Evolutionary conservation across 2,329 filamentous ascomycete genomes (phyloP).

Genomic region (Diaporthe capsici): DNA sequence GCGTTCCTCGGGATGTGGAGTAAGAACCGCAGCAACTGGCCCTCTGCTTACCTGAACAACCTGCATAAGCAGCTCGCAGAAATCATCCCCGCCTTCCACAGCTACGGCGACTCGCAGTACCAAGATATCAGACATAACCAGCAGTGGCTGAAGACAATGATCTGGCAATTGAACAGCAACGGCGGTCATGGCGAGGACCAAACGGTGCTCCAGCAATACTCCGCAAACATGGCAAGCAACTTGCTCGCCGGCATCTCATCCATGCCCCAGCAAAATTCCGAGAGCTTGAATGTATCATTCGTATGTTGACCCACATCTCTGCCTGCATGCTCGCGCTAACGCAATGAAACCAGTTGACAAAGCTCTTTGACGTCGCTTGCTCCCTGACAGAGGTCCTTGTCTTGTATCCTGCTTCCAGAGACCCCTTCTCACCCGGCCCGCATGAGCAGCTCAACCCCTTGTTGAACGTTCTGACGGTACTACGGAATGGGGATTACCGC

Average conservation of each 20-base stretch:
- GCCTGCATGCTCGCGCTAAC: constrained; percentile 25
- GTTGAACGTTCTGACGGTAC: constrained; percentile 74
- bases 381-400: constrained; percentile 81
- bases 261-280: constrained; percentile 80
- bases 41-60: constrained; percentile 67
- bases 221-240: constrained; percentile 74
- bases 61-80: constrained; percentile 75
- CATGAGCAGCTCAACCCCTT: constrained; percentile 81
- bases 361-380: constrained; percentile 82
- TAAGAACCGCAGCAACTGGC: constrained; percentile 71
- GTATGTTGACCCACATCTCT: constrained; percentile 61
- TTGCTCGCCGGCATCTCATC: constrained; percentile 77
- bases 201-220: constrained; percentile 73
- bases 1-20: constrained; percentile 76
- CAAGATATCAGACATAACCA: constrained; percentile 71
- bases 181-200: constrained; percentile 64
- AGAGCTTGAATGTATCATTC: constrained; percentile 80
- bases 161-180: constrained; percentile 73
- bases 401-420: constrained; percentile 70
- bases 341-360: constrained; percentile 74
- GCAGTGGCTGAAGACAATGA: constrained; percentile 75
- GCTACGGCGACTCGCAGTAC: constrained; percentile 65
- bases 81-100: constrained; percentile 65
- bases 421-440: constrained; percentile 76
- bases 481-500: constrained; percentile 82